Evolutionary conservation across 2,329 filamentous ascomycete species (phyloP), one percentile per base, ranked within the genome.

Genomic region (Kalmusia sp.): DNA sequence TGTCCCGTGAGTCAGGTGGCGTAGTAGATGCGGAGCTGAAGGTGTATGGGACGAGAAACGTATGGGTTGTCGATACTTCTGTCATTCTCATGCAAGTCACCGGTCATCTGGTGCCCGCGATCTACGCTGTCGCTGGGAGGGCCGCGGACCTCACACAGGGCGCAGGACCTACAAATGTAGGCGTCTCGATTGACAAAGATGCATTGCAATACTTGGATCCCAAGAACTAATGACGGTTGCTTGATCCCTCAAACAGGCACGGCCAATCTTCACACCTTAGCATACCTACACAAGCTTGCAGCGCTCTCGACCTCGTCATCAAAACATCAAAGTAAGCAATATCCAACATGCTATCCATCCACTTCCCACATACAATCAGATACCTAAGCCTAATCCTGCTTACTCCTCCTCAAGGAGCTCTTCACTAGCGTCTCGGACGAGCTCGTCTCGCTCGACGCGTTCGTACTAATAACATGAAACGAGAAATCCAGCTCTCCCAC

Each of bases 401-500:
- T 43, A 39, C 25, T 31, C 39, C 43, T 34, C n/a, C 41, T 30
- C 19, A 7, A 14, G 22, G 9, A 9, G 14, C 21, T 6, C 14
- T 21, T 31, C 12, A 22, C 41, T 8, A 53, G 28, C 7, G 52
- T 52, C 19, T 49, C 46, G 14, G 40, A 3, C 34, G 49, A 51
- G 6, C 33, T 41, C 35, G 46, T 35, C 37, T 44, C 52, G 37
- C 58, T 58, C 11, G 31, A 33, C 25, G 12, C 34, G 38, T 52
- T 34, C 30, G 65, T 70, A 43, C 68, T 70, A 2, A 84, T 79
- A 15, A 87, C 74, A 55, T 85, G 82, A 64, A 88, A 90, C 30
- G 84, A 86, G 64, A 92, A 93, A 69, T 92, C 89, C 19, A 91
- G 80, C 57, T 91, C 88, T 1, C 90, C 89, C 0, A 92, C 89